phyloP scores from a whole-genome alignment of 192 early-diverging fungal genomes.

The Obelidium mucronatum region DNA sequence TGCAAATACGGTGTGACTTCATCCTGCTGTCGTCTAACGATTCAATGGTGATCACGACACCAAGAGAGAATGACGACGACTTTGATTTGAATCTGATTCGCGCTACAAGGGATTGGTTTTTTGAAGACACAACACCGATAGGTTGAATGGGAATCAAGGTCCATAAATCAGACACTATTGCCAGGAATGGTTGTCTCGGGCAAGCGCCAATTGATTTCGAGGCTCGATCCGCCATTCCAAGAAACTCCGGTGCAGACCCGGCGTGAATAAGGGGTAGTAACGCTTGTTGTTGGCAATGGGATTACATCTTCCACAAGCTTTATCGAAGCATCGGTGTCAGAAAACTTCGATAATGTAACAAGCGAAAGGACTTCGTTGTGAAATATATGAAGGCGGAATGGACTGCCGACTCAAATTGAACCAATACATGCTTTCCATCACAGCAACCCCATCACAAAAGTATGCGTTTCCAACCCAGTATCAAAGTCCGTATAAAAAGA shows the following conservation, averaged over 20 bases:
- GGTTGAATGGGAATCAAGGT: not conserved
- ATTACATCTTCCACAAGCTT: too few relatives aligned
- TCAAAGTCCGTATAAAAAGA: conserved; percentile 65
- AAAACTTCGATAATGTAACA: too few relatives aligned
- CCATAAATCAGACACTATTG: not conserved
- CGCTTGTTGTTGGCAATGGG: too few relatives aligned
- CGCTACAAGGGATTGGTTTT: not conserved
- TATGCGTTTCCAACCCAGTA: conserved; percentile 55
- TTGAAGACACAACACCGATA: not conserved
- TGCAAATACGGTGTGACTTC: too few relatives aligned
- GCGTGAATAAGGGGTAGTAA: too few relatives aligned
- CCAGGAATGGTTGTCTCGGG: not conserved
- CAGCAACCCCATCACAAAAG: conserved; percentile 19
- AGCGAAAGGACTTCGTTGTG: not conserved
- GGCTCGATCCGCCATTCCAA: not conserved
- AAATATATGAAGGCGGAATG: not conserved
- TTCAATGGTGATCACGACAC: not conserved
- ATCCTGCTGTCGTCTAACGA: too few relatives aligned
- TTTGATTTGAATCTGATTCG: not conserved
- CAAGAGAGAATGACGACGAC: not conserved
- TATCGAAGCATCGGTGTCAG: too few relatives aligned
- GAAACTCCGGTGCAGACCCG: not conserved
- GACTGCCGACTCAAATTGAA: conserved; percentile 7
- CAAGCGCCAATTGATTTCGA: not conserved
- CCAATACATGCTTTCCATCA: not conserved